Conservation (phyloP, 129 eudicot species). For the Calendula officinalis region DNA sequence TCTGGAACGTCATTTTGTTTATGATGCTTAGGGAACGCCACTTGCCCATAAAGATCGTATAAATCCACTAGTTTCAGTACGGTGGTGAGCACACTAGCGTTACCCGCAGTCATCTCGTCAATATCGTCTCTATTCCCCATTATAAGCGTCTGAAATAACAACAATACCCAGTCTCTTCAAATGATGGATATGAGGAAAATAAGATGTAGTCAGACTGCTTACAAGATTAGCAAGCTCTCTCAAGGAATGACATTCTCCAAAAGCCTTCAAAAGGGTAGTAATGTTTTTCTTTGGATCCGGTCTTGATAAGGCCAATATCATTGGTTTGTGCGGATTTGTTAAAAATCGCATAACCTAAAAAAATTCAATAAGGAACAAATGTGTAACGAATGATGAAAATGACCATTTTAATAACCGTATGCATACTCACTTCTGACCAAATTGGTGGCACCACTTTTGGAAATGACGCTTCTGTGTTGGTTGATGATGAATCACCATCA, state of each 20-base stretch:
- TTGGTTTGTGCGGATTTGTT: slow-evolving; percentile 96
- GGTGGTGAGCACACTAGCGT: slow-evolving; percentile 71
- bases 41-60: slow-evolving; percentile 89
- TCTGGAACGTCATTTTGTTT: slow-evolving; percentile 92
- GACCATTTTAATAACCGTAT: background rate
- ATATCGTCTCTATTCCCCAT: slow-evolving; percentile 97
- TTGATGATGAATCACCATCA: slow-evolving; percentile 58
- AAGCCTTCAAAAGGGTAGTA: slow-evolving; percentile 85
- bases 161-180: no score
- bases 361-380: slow-evolving; percentile 4
- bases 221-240: slow-evolving; percentile 95
- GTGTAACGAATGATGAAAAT: background rate
- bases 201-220: slow-evolving; percentile 29
- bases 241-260: slow-evolving; percentile 89
- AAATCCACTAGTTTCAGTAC: slow-evolving; percentile 75
- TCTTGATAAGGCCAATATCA: slow-evolving; percentile 88
- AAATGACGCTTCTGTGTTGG: slow-evolving; percentile 62
- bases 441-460: slow-evolving; percentile 73
- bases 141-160: slow-evolving; percentile 57
- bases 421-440: slow-evolving; percentile 72
- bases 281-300: slow-evolving; percentile 92
- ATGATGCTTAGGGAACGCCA: slow-evolving; percentile 94
- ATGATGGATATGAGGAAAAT: background rate
- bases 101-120: slow-evolving; percentile 80
- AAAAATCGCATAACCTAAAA: slow-evolving; percentile 77